Percentiles rank a stretch among this genome's conserved stretches.
Conservation (phyloP, 345 rosid genomes). For the Acer negundo region DNA sequence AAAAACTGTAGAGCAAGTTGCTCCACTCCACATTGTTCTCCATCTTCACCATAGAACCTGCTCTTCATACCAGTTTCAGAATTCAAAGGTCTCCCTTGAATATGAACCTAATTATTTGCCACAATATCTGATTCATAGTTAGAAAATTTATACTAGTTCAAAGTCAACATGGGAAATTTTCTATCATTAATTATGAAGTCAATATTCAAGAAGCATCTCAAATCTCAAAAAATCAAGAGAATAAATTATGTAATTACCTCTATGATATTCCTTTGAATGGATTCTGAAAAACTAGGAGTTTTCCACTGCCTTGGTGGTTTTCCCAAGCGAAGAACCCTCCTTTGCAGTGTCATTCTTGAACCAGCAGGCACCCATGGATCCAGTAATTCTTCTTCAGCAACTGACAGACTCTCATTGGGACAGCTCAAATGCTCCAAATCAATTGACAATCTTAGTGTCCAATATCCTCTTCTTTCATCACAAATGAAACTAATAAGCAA, state of each 20-base stretch:
- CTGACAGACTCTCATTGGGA: slow-evolving; percentile 70
- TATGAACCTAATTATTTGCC: slow-evolving; percentile 51
- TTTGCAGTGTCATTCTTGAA: slow-evolving; percentile 77
- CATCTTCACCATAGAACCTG: slow-evolving; percentile 88
- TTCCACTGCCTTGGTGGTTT: slow-evolving; percentile 99
- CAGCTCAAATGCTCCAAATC: slow-evolving; percentile 82
- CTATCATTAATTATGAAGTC: neutral
- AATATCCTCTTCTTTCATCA: slow-evolving; percentile 89
- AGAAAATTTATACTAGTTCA: slow-evolving; percentile 7
- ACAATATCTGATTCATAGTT: slow-evolving; percentile 1
- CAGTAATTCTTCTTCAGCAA: slow-evolving; percentile 74
- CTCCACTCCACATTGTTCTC: slow-evolving; percentile 92
- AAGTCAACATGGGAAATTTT: neutral
- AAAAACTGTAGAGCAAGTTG: slow-evolving; percentile 91
- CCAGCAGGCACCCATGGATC: slow-evolving; percentile 98
- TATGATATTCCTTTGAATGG: slow-evolving; percentile 54
- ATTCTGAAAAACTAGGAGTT: slow-evolving; percentile 63
- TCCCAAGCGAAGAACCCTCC: slow-evolving; percentile 76
- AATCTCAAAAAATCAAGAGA: slow-evolving; percentile 10
- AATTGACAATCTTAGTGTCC: slow-evolving; percentile 87
- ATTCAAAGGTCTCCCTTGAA: slow-evolving; percentile 88
- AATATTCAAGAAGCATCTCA: slow-evolving; percentile 16
- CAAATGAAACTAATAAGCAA: slow-evolving; percentile 59
- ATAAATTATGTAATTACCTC: slow-evolving; percentile 48
- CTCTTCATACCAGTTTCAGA: slow-evolving; percentile 73